Conservation (phyloP, 2,329 filamentous ascomycete genomes). For the Pyrenophora teres region DNA sequence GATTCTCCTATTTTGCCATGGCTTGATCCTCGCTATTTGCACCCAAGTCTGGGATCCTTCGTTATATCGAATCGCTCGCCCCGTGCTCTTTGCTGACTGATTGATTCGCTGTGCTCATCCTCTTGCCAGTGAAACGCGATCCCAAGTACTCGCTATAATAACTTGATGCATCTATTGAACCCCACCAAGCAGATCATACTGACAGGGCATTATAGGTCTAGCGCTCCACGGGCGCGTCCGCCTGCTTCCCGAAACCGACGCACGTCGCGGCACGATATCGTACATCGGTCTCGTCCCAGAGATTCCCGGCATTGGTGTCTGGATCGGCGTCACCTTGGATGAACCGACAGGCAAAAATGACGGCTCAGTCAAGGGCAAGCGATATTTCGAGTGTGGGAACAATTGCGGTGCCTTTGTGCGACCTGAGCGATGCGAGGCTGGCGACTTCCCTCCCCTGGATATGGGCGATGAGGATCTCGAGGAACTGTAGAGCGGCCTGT, state of each 20-base stretch:
- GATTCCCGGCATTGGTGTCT: conserved; percentile 67
- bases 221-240: conserved; percentile 40
- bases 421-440: conserved; percentile 76
- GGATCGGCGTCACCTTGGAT: conserved; percentile 75
- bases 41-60: neutral
- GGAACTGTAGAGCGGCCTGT: conserved; percentile 50
- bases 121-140: conserved; percentile 2
- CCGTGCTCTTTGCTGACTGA: neutral
- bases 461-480: conserved; percentile 68
- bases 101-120: neutral
- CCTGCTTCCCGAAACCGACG: conserved; percentile 65
- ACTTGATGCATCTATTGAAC: neutral
- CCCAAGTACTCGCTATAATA: neutral
- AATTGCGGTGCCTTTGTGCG: conserved; percentile 81
- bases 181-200: neutral
- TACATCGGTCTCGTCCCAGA: conserved; percentile 77
- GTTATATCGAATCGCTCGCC: too few species aligned
- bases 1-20: neutral
- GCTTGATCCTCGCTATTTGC: neutral
- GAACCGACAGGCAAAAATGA: conserved; percentile 85
- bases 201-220: conserved; percentile 28
- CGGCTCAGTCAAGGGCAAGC: conserved; percentile 67
- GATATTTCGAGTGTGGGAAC: conserved; percentile 71
- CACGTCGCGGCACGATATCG: conserved; percentile 68
- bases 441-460: conserved; percentile 66